Conservation (phyloP, 164 flowering plant genomes). For the Nymphaea colorata region DNA sequence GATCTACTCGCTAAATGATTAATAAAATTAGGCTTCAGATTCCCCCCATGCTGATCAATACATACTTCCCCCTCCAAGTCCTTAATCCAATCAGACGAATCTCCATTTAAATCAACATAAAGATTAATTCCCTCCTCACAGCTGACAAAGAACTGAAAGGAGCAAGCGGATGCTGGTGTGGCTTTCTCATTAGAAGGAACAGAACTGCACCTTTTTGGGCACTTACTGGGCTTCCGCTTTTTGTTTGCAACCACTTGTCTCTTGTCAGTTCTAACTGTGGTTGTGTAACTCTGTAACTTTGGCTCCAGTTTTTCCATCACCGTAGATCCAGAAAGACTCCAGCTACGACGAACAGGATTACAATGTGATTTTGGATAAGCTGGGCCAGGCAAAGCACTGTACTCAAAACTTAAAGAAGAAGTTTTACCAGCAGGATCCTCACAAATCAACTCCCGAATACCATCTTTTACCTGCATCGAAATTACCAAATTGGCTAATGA, state of each 20-base stretch:
- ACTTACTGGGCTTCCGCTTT: slow-evolving; percentile 1
- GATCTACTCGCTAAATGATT: no score
- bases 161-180: slow-evolving; percentile 10
- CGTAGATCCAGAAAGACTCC: no score
- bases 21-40: slow-evolving; percentile 2
- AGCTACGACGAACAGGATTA: no score
- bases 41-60: slow-evolving; percentile 9
- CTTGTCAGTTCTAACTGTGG: no score
- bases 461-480: slow-evolving; percentile 11
- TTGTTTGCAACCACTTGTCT: not conserved
- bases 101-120: slow-evolving; percentile 38
- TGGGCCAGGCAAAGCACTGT: no score
- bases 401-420: no score
- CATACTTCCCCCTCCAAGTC: slow-evolving; percentile 28
- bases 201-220: not conserved
- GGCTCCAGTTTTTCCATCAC: no score
- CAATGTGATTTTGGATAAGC: no score
- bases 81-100: slow-evolving; percentile 36
- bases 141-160: slow-evolving; percentile 39
- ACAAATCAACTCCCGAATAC: not conserved
- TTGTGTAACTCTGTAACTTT: no score
- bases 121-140: slow-evolving; percentile 52
- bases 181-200: slow-evolving; percentile 8
- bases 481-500: not conserved
- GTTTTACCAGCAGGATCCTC: slow-evolving; percentile 8